Percentiles rank a stretch among this genome's conserved stretches.
Evolutionary conservation across 306 rosid genomes (phyloP).

Genomic region (Cyamopsis tetragonoloba): DNA sequence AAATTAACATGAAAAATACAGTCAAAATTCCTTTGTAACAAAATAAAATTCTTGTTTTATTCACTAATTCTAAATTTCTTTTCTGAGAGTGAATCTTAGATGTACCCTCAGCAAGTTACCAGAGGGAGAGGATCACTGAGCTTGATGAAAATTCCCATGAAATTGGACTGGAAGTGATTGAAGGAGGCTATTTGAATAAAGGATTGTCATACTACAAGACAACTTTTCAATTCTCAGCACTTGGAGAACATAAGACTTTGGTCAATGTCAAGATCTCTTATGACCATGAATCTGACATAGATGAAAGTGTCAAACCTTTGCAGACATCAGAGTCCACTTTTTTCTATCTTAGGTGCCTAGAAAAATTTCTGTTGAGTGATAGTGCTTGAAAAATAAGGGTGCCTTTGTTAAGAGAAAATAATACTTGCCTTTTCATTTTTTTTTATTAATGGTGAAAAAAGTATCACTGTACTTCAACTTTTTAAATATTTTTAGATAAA

Average conservation of each 20-base stretch:
- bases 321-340: constrained; percentile 36
- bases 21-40: background rate
- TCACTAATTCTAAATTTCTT: background rate
- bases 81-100: constrained; percentile 19
- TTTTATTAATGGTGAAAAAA: too few species aligned
- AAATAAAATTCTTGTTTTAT: background rate
- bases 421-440: too few species aligned
- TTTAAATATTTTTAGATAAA: background rate
- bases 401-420: too few species aligned
- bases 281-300: constrained; percentile 43
- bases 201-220: constrained; percentile 57
- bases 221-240: constrained; percentile 37
- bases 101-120: constrained; percentile 16
- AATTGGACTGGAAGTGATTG: constrained; percentile 51
- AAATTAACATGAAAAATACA: too few species aligned
- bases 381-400: background rate
- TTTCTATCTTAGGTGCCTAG: constrained; percentile 36
- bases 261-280: constrained; percentile 49
- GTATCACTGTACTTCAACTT: too few species aligned
- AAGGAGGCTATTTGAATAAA: constrained; percentile 48
- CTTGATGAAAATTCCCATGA: constrained; percentile 41
- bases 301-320: constrained; percentile 26
- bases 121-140: constrained; percentile 57
- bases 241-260: constrained; percentile 31
- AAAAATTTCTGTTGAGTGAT: constrained; percentile 35